These are phyloP conservation scores for Fusarium sp. DNA, from an alignment of 2,329 filamentous ascomycete species.

Conservation along the genomic window DNA sequence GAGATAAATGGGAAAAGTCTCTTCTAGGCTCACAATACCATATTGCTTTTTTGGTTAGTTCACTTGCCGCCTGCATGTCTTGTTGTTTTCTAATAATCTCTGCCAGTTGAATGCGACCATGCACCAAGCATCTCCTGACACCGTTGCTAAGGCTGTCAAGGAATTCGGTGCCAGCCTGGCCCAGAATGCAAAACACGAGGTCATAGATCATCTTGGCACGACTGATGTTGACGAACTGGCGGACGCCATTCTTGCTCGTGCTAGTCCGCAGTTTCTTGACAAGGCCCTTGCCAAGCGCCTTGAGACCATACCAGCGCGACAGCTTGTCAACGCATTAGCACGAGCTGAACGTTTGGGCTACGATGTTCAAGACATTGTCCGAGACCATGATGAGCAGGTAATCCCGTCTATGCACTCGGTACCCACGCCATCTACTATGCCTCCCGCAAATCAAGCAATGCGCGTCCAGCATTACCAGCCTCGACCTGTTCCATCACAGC, in stretches of 20 bases:
- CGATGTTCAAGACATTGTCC: constrained; percentile 62
- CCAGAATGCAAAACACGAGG: constrained; percentile 54
- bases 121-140: constrained; percentile 56
- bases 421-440: constrained; percentile 19
- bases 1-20: constrained; percentile 65
- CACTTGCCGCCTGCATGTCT: neutral
- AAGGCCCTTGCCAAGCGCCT: constrained; percentile 64
- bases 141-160: constrained; percentile 55
- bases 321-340: constrained; percentile 68
- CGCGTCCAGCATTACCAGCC: constrained; percentile 4
- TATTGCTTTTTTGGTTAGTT: constrained; percentile 64
- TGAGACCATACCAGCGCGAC: constrained; percentile 65
- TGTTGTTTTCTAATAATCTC: constrained; percentile 43
- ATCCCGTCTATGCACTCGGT: constrained; percentile 50
- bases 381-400: constrained; percentile 55
- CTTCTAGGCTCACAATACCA: constrained; percentile 65
- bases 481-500: constrained; percentile 14
- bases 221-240: constrained; percentile 61
- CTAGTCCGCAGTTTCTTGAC: constrained; percentile 64
- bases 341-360: constrained; percentile 69
- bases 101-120: constrained; percentile 63
- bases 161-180: constrained; percentile 62
- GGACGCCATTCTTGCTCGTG: constrained; percentile 59
- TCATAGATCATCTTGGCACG: constrained; percentile 56
- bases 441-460: constrained; percentile 10